These are phyloP conservation scores for Nidula microcarpa DNA, from an alignment of 768 basidiomycete genomes.

Conservation along the genomic window DNA sequence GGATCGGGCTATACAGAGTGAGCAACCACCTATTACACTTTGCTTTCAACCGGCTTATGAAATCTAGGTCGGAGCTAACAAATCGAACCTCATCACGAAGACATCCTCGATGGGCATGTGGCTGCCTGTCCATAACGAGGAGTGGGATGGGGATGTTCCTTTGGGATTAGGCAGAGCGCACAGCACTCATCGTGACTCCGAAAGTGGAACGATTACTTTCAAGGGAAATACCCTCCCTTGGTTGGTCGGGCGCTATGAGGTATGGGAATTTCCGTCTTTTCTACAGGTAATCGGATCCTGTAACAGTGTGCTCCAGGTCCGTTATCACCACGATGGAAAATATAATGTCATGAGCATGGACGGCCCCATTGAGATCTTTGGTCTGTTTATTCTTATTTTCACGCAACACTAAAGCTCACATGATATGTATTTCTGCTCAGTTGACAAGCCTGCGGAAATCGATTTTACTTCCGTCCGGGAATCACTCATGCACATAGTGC, in stretches of 20 bases:
- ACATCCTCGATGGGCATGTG: slow-evolving; percentile 87
- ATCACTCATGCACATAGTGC: slow-evolving; percentile 73
- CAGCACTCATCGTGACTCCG: slow-evolving; percentile 35
- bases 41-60: neutral
- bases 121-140: slow-evolving; percentile 87
- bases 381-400: slow-evolving; percentile 40
- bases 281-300: neutral
- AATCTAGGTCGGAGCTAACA: slow-evolving; percentile 79
- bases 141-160: slow-evolving; percentile 89
- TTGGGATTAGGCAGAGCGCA: slow-evolving; percentile 38
- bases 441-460: slow-evolving; percentile 61
- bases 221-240: slow-evolving; percentile 80
- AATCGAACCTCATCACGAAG: slow-evolving; percentile 77
- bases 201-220: slow-evolving; percentile 70
- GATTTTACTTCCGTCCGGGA: slow-evolving; percentile 65
- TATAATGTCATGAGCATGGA: slow-evolving; percentile 91
- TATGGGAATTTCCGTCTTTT: slow-evolving; percentile 22
- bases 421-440: slow-evolving; percentile 29
- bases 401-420: neutral
- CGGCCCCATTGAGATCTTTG: slow-evolving; percentile 85
- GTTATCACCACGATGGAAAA: slow-evolving; percentile 96
- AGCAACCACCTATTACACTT: neutral
- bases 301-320: slow-evolving; percentile 40
- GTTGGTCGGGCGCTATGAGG: slow-evolving; percentile 84
- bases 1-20: slow-evolving; percentile 93